phyloP scores from a whole-genome alignment of 1,284 basidiomycete species.

The Phylloboletellus chloephorus region DNA sequence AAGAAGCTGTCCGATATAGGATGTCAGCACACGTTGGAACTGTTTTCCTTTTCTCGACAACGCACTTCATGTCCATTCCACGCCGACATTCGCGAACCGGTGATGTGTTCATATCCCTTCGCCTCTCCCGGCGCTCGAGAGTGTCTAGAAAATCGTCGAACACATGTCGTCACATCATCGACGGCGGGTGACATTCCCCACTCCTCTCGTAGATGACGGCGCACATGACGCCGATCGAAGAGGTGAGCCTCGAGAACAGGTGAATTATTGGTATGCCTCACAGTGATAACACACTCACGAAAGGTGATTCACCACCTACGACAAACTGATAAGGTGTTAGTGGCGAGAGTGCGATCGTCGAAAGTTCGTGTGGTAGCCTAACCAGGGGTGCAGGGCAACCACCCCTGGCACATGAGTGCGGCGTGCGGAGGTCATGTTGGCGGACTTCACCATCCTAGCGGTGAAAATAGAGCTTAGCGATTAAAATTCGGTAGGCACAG shows the following conservation, averaged over 20 bases:
- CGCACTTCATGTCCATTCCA: constrained; percentile 76
- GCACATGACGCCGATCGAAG: constrained; percentile 80
- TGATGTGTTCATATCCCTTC: constrained; percentile 59
- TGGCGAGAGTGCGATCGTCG: constrained; percentile 61
- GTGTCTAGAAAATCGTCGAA: constrained; percentile 73
- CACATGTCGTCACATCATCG: constrained; percentile 66
- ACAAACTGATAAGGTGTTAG: constrained; percentile 71
- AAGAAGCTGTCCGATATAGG: constrained; percentile 19
- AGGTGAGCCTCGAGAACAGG: constrained; percentile 62
- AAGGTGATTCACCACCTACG: constrained; percentile 66
- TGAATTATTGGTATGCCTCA: background rate
- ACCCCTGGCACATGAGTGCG: constrained; percentile 53
- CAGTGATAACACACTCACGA: constrained; percentile 40
- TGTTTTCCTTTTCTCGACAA: background rate
- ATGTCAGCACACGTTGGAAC: constrained; percentile 11
- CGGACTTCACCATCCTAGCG: constrained; percentile 64
- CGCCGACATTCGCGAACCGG: constrained; percentile 72
- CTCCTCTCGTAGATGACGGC: constrained; percentile 58
- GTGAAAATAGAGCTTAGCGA: constrained; percentile 6
- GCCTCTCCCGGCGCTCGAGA: constrained; percentile 34
- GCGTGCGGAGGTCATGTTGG: constrained; percentile 79
- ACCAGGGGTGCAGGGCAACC: constrained; percentile 67
- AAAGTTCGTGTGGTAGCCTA: constrained; percentile 53
- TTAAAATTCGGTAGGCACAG: background rate
- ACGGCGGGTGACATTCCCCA: constrained; percentile 61